Base-by-base conservation (phyloP, 1,139 yeast species). In the Magnusiomyces tetraspermus region DNA sequence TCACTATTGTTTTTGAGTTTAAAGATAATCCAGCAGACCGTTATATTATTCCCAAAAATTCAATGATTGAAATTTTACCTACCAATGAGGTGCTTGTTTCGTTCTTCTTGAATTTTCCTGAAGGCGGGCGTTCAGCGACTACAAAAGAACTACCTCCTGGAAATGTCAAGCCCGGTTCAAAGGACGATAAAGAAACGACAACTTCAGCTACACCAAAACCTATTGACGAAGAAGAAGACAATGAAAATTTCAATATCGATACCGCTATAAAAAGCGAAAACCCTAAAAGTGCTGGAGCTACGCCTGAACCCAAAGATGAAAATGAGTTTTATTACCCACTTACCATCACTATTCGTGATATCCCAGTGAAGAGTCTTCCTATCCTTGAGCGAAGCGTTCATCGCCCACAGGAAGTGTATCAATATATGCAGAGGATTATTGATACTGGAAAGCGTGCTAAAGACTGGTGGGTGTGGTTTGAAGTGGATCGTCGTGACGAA, bases 1-100 rank as follows among this genome's bases (percentile, higher is more conserved):
- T 95, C 0, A 85, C 87, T 49, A 67, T 92, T 48, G 81, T 89
- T 15, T 83, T 92, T 67, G 98, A 92, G 67, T 90, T 82, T 68
- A 77, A 77, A 41, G 97, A 92, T 61, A 83, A 83, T 64, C 78
- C 94, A 0, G 77, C 83, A 51, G 83, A 83, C 10, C 75, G 97
- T 53, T 90, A 78, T 61, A 69, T 77, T 55, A 63, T 90, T 1
- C 97, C 97, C 0, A 82, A 82, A 58, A 79, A 85, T 59, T 78
- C 92, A 1, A 77, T 90, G 3, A 73, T 85, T 57, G 97, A 90
- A 67, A 78, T 79, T 3, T 58, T 78, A 1, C 73, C 68, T 1
- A 68, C 68, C 22, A 71, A 69, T 23, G 87, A 83, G 54, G 67
- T 84, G 5, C 63, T 85, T 41, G 68, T 84, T n/a, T 85, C 94